These are phyloP conservation scores for Hypoxylon sp. DNA, from an alignment of 2,329 filamentous ascomycete species.

Conservation along the genomic window DNA sequence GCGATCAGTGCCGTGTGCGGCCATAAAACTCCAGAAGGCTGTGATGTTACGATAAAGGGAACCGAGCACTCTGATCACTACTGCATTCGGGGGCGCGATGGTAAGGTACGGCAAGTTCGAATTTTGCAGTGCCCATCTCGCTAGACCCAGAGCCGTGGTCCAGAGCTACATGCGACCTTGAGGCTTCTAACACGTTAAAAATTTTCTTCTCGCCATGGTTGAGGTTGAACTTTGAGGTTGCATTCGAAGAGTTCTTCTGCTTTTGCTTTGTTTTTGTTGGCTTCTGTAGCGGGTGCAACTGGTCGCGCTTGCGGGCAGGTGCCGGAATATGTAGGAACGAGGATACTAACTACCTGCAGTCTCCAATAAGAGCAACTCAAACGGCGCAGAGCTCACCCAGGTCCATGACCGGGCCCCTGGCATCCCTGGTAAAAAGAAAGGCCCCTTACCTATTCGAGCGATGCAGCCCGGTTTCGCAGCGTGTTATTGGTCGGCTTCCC, in stretches of 20 bases:
- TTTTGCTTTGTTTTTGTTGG: background rate
- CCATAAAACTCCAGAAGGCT: background rate
- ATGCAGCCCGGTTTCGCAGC: background rate
- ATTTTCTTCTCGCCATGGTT: constrained; percentile 16
- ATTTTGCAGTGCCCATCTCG: constrained; percentile 12
- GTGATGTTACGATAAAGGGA: constrained; percentile 6
- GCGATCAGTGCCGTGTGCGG: background rate
- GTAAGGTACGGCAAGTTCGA: background rate
- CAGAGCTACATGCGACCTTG: constrained; percentile 14
- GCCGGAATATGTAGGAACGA: background rate
- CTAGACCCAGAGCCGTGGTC: constrained; percentile 34
- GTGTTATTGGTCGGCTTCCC: constrained; percentile 19
- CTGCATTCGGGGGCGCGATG: constrained; percentile 20
- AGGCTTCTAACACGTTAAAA: constrained; percentile 20
- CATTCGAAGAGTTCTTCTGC: background rate
- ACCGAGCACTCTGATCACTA: constrained; percentile 32
- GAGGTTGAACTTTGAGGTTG: background rate
- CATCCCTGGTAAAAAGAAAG: background rate
- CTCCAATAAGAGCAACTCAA: background rate
- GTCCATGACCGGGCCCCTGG: constrained; percentile 4
- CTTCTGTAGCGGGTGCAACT: background rate
- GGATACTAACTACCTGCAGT: background rate
- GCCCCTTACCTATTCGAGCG: constrained; percentile 34
- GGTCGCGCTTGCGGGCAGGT: background rate
- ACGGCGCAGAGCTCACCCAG: background rate